These are phyloP conservation scores for Plasmodium inui DNA, from an alignment of 169 alveolate genomes.

Conservation along the genomic window DNA sequence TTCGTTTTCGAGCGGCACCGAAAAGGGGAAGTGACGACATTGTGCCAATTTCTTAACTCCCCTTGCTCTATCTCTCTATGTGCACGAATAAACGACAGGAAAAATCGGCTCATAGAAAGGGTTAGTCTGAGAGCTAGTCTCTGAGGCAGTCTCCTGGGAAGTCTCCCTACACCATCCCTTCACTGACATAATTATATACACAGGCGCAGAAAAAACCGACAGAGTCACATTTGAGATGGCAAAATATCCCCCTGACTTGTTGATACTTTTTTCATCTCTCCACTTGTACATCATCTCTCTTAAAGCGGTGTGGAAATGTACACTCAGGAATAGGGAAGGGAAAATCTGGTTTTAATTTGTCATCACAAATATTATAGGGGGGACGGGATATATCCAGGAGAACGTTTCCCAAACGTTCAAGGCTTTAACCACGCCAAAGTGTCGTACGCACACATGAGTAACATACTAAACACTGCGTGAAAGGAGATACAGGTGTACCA, in stretches of 20 bases:
- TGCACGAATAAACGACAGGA: not conserved
- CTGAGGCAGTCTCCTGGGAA: not conserved
- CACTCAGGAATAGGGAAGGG: not conserved
- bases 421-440: not conserved
- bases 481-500: not conserved
- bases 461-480: not conserved
- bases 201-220: not conserved
- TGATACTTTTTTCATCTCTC: not conserved
- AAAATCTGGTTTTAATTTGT: not conserved
- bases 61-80: not conserved
- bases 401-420: not conserved
- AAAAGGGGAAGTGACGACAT: not conserved
- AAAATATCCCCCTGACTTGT: not conserved
- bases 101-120: not conserved
- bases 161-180: not conserved
- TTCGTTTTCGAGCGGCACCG: not conserved
- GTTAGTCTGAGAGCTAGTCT: not conserved
- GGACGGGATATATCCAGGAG: not conserved
- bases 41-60: not conserved
- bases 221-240: not conserved
- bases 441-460: not conserved
- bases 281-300: not conserved
- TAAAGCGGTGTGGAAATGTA: not conserved
- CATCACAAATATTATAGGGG: not conserved
- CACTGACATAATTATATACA: not conserved